Conservation (phyloP, 1,139 yeast species). For the Nadsonia commutata region DNA sequence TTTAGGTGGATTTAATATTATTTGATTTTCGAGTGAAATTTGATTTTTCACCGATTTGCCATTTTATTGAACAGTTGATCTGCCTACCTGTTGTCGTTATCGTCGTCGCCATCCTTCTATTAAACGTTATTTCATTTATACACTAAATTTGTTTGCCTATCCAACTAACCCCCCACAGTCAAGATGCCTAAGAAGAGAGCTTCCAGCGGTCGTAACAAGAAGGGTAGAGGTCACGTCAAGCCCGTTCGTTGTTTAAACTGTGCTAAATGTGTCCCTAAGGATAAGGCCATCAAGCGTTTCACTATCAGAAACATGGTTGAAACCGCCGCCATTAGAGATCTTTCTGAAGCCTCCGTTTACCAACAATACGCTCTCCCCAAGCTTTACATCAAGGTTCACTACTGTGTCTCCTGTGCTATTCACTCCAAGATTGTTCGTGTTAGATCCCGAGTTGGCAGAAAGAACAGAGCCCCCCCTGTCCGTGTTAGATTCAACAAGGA, state of each 20-base stretch:
- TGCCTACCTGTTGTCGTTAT: no score
- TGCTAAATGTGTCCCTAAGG: slow-evolving; percentile 96
- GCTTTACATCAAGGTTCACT: slow-evolving; percentile 98
- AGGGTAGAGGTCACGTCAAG: slow-evolving; percentile 99
- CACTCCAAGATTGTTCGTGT: slow-evolving; percentile 99
- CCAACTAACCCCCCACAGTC: slow-evolving; percentile 11
- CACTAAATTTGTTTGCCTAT: neutral
- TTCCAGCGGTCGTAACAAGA: slow-evolving; percentile 99
- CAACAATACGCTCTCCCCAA: slow-evolving; percentile 98
- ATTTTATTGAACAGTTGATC: no score
- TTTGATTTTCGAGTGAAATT: no score
- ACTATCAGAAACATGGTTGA: slow-evolving; percentile 99
- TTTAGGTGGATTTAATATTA: no score
- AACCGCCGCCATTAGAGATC: slow-evolving; percentile 99
- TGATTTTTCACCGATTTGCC: no score
- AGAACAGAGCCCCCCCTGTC: slow-evolving; percentile 97
- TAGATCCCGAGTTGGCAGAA: slow-evolving; percentile 98
- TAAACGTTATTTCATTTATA: no score
- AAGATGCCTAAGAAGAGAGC: slow-evolving; percentile 99
- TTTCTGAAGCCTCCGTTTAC: slow-evolving; percentile 98
- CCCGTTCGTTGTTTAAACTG: slow-evolving; percentile 99
- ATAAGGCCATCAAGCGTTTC: slow-evolving; percentile 99
- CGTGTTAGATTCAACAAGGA: slow-evolving; percentile 97
- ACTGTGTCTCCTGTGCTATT: slow-evolving; percentile 99
- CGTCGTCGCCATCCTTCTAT: no score